Base-by-base conservation (phyloP, 495 filamentous ascomycete genomes). In the Staphylotrichum longicolle region DNA sequence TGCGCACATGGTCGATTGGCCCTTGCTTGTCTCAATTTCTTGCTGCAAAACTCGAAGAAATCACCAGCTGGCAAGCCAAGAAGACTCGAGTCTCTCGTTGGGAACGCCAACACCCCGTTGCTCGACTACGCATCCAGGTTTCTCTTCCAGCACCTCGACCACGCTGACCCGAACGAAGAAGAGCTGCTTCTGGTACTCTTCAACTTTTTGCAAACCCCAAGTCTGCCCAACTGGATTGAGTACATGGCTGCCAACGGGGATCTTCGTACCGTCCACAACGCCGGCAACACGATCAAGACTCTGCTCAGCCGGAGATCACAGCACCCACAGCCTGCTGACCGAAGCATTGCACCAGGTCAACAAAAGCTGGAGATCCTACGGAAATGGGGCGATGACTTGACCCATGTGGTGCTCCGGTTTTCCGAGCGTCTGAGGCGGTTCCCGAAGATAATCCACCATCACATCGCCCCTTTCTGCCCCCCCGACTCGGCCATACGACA, bases 401-500 rank as follows among this genome's bases (percentile, higher is more conserved):
- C 40, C 2, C 50, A 45, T 35, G 34, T 66, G 42, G 55, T 66
- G 1, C 46, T 46, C 30, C 53, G 60, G 9, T 66, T 66, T 20
- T 50, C 48, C 12, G 50, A 45, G 12, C 27, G 54, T 34, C 47
- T 66, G 1, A 58, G 51, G 30, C 54, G 51, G 35, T 68, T 42
- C 10, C 72, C 72, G 12, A 55, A 67, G 5, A 68, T 64, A 3
- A 74, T 74, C n/a, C 63, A 64, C 27, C 54, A 63, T n/a, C 65
- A 59, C 0, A 68, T 74, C 14, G 68, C 70, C 9, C 61, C 66
- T 7, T 70, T 74, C 45, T 72, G 72, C 48, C 70, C 72, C 10
- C 37, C 61, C 2, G 67, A 70, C 10, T 67, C 63, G 11, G 63
- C 63, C 0, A 51, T 63, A 11, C 59, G 60, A 27, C 66, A 64